Evolutionary conservation across 2,329 filamentous ascomycete species (phyloP).

Genomic region (Aspergillus fijiensis): DNA sequence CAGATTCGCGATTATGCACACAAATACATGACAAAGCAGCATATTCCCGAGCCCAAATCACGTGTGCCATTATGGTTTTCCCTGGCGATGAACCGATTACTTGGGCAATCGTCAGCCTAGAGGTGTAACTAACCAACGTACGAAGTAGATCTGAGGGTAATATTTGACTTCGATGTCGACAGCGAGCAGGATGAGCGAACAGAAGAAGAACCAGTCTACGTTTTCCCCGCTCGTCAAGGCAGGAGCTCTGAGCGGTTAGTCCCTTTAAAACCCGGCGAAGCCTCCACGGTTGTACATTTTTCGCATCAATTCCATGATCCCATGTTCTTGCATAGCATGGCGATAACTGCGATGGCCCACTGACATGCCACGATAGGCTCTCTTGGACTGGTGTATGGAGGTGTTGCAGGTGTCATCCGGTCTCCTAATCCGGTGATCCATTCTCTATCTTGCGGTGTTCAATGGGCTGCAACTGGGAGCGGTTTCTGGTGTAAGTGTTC

Average conservation of each 20-base stretch:
- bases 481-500: constrained; percentile 69
- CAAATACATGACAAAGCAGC: background rate
- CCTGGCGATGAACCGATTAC: background rate
- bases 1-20: background rate
- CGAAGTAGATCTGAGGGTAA: background rate
- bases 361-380: constrained; percentile 27
- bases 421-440: constrained; percentile 67
- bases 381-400: constrained; percentile 63
- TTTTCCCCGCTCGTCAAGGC: constrained; percentile 53
- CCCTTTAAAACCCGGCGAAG: constrained; percentile 1
- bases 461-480: constrained; percentile 77
- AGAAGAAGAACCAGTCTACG: background rate
- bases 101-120: background rate
- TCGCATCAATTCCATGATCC: background rate
- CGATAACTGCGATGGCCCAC: background rate
- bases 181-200: background rate
- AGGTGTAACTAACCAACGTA: background rate
- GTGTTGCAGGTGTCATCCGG: constrained; percentile 69
- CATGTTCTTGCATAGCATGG: background rate
- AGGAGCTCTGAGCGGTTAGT: constrained; percentile 59
- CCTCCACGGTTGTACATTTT: constrained; percentile 6
- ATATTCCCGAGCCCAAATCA: background rate
- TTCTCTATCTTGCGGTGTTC: constrained; percentile 68
- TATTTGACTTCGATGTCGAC: background rate
- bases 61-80: background rate